These are phyloP conservation scores for Penicillium subrubescens DNA, from an alignment of 495 filamentous ascomycete species.

Conservation along the genomic window DNA sequence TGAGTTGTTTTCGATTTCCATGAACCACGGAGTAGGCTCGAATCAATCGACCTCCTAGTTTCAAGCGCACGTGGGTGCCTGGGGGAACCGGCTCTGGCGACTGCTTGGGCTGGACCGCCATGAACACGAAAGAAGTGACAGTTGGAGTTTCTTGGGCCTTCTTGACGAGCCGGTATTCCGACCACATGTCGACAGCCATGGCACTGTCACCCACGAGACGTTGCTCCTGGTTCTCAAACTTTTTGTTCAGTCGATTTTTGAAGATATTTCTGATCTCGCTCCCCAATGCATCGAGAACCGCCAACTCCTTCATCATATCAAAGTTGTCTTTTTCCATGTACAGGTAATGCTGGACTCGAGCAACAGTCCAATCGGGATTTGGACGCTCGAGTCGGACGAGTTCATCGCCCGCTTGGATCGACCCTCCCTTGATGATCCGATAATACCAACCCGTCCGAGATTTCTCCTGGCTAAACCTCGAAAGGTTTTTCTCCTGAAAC, in stretches of 20 bases:
- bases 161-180: slow-evolving; percentile 5
- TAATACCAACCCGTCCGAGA: slow-evolving; percentile 16
- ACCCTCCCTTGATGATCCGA: slow-evolving; percentile 6
- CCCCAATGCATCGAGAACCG: slow-evolving; percentile 3
- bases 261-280: slow-evolving; percentile 8
- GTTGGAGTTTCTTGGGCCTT: neutral
- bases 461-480: slow-evolving; percentile 1
- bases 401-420: slow-evolving; percentile 9
- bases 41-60: slow-evolving; percentile 6
- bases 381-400: slow-evolving; percentile 4
- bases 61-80: slow-evolving; percentile 8
- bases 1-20: slow-evolving; percentile 11
- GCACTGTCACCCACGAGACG: slow-evolving; percentile 5
- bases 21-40: slow-evolving; percentile 15
- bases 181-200: slow-evolving; percentile 8
- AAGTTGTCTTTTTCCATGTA: slow-evolving; percentile 11
- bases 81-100: neutral
- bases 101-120: neutral
- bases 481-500: slow-evolving; percentile 10
- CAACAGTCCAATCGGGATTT: slow-evolving; percentile 10
- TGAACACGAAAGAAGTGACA: neutral
- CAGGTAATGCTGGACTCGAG: slow-evolving; percentile 13
- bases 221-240: slow-evolving; percentile 7
- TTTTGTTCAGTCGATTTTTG: slow-evolving; percentile 5
- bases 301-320: slow-evolving; percentile 6